Evolutionary conservation across 768 basidiomycete species (phyloP).

Genomic region (Polyporus arcularius): DNA sequence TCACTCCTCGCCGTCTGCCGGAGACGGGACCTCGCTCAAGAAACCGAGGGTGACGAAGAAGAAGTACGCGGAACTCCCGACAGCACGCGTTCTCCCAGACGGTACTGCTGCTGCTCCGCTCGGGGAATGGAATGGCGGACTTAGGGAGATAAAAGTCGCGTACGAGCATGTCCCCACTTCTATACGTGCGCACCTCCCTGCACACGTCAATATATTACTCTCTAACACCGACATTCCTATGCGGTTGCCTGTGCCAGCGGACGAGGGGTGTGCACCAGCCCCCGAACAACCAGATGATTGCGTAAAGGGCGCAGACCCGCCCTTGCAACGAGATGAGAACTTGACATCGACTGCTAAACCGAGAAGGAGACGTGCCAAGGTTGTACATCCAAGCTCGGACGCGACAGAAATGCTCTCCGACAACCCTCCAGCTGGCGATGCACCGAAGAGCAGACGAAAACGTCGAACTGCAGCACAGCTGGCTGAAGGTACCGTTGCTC

Average conservation of each 20-base stretch:
- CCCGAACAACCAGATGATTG: background rate
- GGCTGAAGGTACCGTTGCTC: background rate
- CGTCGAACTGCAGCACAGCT: background rate
- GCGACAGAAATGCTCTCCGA: background rate
- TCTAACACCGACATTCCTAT: background rate
- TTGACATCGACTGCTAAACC: background rate
- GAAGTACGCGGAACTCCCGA: constrained; percentile 60
- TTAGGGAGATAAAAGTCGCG: constrained; percentile 11
- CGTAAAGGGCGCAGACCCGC: background rate
- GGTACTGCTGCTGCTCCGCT: constrained; percentile 46
- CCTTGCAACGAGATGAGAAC: background rate
- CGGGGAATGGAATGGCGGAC: constrained; percentile 41
- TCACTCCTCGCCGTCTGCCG: background rate
- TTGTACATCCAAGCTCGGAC: background rate
- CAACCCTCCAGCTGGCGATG: background rate
- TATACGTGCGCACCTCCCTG: constrained; percentile 18
- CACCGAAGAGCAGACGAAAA: background rate
- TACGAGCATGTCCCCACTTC: constrained; percentile 1
- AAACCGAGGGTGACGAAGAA: constrained; percentile 44
- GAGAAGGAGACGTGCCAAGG: constrained; percentile 5
- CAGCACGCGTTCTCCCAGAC: constrained; percentile 42
- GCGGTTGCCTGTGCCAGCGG: background rate
- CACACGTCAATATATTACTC: constrained; percentile 2
- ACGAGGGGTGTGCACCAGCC: background rate
- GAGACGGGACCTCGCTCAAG: constrained; percentile 3